Base-by-base conservation (phyloP, 1,284 basidiomycete genomes). In the Apiotrichum gamsii region DNA sequence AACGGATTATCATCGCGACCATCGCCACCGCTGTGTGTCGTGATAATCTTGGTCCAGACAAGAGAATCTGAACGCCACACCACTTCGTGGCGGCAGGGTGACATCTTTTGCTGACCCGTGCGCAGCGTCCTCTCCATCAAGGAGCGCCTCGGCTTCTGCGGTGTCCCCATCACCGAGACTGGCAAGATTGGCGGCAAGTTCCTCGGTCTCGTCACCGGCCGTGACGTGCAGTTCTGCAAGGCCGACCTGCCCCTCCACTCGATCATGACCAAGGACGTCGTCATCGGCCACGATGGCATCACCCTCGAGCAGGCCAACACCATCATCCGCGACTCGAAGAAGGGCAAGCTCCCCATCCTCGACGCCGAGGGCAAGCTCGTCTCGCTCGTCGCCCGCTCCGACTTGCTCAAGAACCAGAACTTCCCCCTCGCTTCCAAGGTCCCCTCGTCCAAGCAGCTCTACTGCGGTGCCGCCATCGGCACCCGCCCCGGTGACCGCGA, bases 351-450 rank as follows among this genome's bases (percentile, higher is more conserved):
- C 1, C 94, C 90, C 43, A 87, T 96, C 64, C 77, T 95, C 59
- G 84, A 95, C 72, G 62, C 74, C 8, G 62, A 80, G 42, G 87
- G 87, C 49, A 77, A 82, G 56, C 83, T 95, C 38, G 80, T 84
- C 40, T 87, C 90, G 20, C 85, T 95, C 52, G 83, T 96, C 49
- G 89, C 91, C 5, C 90, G 94, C 49, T 96, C 93, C 32, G 94
- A 98, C 73, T 78, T 98, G 52, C 82, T 98, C 68, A 98, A 99
- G 76, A 97, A 96, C 76, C 90, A 96, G 70, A 93, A 89, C 56
- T 99, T 86, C 75, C 95, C 94, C 3, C 81, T 96, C 43, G 91
- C 94, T 1, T 90, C 86, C 61, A 98, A 98, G 76, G 81, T 84
- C 47, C 88, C 89, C 2, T 80, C 85, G 56, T 90, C 79, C 69